Evolutionary conservation across 2,329 filamentous ascomycete genomes (phyloP).

Genomic region (Achaetomium macrosporum): DNA sequence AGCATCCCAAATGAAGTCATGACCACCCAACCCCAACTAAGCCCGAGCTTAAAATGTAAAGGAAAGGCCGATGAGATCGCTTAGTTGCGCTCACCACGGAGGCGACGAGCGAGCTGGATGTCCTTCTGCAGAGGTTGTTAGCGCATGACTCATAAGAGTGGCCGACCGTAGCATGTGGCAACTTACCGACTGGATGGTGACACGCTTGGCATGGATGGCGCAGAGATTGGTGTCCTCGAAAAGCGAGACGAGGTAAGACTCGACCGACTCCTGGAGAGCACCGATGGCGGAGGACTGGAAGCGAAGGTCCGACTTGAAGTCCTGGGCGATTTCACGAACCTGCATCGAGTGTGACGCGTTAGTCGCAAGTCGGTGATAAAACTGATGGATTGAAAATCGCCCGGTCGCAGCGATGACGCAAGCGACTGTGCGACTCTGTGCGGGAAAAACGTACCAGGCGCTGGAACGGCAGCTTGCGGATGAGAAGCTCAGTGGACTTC

Average conservation of each 20-base stretch:
- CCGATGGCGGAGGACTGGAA: conserved; percentile 99
- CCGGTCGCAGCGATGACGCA: conserved; percentile 7
- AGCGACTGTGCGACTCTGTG: not conserved
- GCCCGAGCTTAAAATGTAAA: conserved; percentile 31
- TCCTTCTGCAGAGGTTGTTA: conserved; percentile 61
- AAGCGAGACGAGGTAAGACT: conserved; percentile 96
- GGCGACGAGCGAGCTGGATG: conserved; percentile 91
- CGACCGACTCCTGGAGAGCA: conserved; percentile 95
- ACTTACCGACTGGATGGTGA: conserved; percentile 78
- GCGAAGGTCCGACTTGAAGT: conserved; percentile 91
- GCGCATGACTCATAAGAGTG: conserved; percentile 14
- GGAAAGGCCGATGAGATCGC: conserved; percentile 21
- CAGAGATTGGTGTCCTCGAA: conserved; percentile 99
- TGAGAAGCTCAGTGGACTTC: conserved; percentile 91
- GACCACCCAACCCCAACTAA: conserved; percentile 20
- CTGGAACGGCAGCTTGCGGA: conserved; percentile 97
- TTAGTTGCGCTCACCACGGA: conserved; percentile 90
- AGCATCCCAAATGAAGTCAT: conserved; percentile 27
- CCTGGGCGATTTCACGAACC: conserved; percentile 91
- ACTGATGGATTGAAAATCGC: conserved; percentile 11
- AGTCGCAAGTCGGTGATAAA: conserved; percentile 12
- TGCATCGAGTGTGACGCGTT: conserved; percentile 27
- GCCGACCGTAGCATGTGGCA: conserved; percentile 7
- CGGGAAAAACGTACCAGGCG: conserved; percentile 60
- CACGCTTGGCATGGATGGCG: conserved; percentile 98